Percentiles rank a stretch among this genome's conserved stretches.
These are phyloP conservation scores for Coleophoma crateriformis DNA, from an alignment of 2,329 filamentous ascomycete species.

Conservation along the genomic window DNA sequence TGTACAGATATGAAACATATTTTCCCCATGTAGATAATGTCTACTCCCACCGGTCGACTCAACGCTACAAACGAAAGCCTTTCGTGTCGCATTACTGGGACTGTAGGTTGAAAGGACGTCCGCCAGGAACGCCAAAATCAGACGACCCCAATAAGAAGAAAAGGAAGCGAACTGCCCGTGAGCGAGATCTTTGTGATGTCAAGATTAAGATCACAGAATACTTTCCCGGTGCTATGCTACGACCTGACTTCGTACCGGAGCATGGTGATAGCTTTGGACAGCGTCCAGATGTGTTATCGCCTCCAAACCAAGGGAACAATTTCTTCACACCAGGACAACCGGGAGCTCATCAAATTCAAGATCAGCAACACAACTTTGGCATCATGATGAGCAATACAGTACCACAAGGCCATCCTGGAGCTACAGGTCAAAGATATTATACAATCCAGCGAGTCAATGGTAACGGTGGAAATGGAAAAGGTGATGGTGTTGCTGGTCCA, in stretches of 20 bases:
- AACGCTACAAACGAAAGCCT: constrained; percentile 75
- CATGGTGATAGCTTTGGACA: constrained; percentile 13
- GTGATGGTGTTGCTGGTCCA: constrained; percentile 63
- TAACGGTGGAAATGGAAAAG: constrained; percentile 67
- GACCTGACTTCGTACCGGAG: constrained; percentile 25
- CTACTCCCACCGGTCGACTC: constrained; percentile 78
- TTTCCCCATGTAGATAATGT: constrained; percentile 82
- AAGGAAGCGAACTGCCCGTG: constrained; percentile 68
- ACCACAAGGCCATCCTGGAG: constrained; percentile 38
- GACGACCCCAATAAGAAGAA: constrained; percentile 79
- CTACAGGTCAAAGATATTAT: constrained; percentile 54
- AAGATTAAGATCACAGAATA: constrained; percentile 85
- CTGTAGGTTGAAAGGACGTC: constrained; percentile 74
- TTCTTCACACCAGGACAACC: constrained; percentile 23
- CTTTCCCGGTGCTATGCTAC: constrained; percentile 46
- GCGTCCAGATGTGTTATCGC: constrained; percentile 1
- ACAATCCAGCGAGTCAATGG: constrained; percentile 75
- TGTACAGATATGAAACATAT: constrained; percentile 65
- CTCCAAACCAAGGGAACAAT: constrained; percentile 19
- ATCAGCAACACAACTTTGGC: constrained; percentile 30
- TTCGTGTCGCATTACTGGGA: constrained; percentile 83
- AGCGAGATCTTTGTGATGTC: constrained; percentile 76
- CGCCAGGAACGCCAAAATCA: constrained; percentile 73
- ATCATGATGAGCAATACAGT: constrained; percentile 35
- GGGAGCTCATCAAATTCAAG: constrained; percentile 12